Percentiles rank a stretch among this genome's conserved stretches.
These are phyloP conservation scores for Pseudonitzschia delicatissima DNA, from an alignment of 108 stramenopile species.

Conservation along the genomic window DNA sequence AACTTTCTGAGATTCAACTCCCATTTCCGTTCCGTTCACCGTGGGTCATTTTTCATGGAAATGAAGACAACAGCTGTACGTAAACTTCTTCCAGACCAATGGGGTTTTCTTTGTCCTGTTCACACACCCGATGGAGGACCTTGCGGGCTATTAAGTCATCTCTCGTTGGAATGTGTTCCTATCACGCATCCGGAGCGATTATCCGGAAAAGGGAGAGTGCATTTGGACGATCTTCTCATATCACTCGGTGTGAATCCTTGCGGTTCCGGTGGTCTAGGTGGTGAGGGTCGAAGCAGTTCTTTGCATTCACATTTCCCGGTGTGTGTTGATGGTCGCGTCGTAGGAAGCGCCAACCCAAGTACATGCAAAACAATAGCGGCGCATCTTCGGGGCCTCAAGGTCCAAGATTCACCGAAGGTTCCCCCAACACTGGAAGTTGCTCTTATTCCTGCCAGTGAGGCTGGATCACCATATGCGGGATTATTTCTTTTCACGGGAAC, in stretches of 20 bases:
- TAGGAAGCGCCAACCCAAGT: conserved; percentile 58
- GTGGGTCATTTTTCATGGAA: conserved; percentile 98
- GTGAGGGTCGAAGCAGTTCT: conserved; percentile 59
- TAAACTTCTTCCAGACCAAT: conserved; percentile 96
- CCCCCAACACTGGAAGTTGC: conserved; percentile 77
- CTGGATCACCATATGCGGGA: conserved; percentile 92
- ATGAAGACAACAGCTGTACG: conserved; percentile 99
- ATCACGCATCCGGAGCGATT: conserved; percentile 61
- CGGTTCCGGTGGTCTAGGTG: conserved; percentile 62
- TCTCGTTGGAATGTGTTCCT: conserved; percentile 75
- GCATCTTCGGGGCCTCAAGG: conserved; percentile 72
- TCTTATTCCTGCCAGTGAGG: conserved; percentile 63
- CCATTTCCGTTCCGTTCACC: conserved; percentile 98
- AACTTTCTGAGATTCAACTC: conserved; percentile 95
- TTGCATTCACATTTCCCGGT: conserved; percentile 62
- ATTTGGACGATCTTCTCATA: conserved; percentile 67
- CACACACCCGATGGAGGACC: conserved; percentile 99
- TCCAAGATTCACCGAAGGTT: conserved; percentile 46
- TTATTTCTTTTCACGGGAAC: conserved; percentile 87
- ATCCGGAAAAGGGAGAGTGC: conserved; percentile 38
- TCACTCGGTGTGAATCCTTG: conserved; percentile 62
- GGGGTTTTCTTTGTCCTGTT: conserved; percentile 99
- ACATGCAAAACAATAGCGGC: conserved; percentile 67
- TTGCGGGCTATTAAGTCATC: conserved; percentile 96
- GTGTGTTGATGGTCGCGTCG: conserved; percentile 72